Percentiles rank a stretch among this genome's conserved stretches.
Evolutionary conservation across 331 rosid species (phyloP).

Genomic region (Rhamnella rubrinervis): DNA sequence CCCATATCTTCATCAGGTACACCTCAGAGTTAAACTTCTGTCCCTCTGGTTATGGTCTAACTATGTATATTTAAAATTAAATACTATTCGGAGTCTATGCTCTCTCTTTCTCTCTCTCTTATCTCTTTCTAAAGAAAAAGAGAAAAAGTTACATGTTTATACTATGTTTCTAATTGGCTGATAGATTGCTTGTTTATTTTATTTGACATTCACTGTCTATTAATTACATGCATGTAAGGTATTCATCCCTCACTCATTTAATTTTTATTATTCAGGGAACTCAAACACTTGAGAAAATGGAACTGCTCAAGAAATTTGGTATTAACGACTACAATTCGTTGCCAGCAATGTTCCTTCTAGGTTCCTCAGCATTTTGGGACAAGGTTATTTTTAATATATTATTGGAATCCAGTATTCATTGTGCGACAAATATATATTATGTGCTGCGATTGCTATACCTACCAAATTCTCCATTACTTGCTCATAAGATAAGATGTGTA

Average conservation of each 20-base stretch:
- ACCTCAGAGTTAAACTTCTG: too few relatives aligned
- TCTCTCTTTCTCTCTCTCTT: too few relatives aligned
- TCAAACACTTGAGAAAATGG: constrained; percentile 46
- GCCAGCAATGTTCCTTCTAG: constrained; percentile 48
- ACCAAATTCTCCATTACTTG: background rate
- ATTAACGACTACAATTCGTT: constrained; percentile 45
- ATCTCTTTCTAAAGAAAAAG: too few relatives aligned
- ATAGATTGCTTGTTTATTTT: too few relatives aligned
- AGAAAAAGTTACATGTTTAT: too few relatives aligned
- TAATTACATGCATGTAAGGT: background rate
- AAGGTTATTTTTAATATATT: constrained; percentile 23
- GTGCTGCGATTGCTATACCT: constrained; percentile 1
- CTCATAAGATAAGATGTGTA: constrained; percentile 1
- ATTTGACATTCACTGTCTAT: too few relatives aligned
- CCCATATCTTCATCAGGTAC: too few relatives aligned
- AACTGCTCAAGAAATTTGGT: constrained; percentile 52
- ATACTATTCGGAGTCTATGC: too few relatives aligned
- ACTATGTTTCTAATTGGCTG: too few relatives aligned
- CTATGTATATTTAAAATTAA: too few relatives aligned
- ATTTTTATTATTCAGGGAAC: constrained; percentile 43
- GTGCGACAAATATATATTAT: background rate
- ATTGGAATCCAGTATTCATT: background rate
- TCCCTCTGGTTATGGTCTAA: too few relatives aligned
- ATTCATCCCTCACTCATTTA: background rate
- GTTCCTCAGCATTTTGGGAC: constrained; percentile 47